phyloP scores from a whole-genome alignment of 1,139 yeast genomes.

The Starmera stellimalicola region DNA sequence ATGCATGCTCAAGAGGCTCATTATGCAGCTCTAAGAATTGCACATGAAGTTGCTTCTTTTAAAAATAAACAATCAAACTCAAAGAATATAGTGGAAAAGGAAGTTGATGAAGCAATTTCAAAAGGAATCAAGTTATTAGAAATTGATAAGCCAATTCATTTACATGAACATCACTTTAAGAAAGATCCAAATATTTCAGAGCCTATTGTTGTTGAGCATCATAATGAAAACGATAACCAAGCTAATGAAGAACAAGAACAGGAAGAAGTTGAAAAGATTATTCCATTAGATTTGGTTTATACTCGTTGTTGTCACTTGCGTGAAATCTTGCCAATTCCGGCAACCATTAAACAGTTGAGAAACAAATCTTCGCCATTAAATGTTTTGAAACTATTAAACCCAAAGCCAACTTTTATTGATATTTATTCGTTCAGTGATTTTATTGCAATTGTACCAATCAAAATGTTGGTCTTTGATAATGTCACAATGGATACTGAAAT shows the following conservation, averaged over 20 bases:
- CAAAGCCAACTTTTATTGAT: slow-evolving; percentile 86
- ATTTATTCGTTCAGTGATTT: slow-evolving; percentile 83
- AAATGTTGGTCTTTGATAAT: slow-evolving; percentile 72
- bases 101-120: slow-evolving; percentile 19
- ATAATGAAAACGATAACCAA: no score
- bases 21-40: slow-evolving; percentile 56
- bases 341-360: slow-evolving; percentile 76
- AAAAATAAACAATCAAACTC: slow-evolving; percentile 15
- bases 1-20: slow-evolving; percentile 74
- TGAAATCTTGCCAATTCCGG: slow-evolving; percentile 88
- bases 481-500: slow-evolving; percentile 73
- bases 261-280: slow-evolving; percentile 19
- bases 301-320: slow-evolving; percentile 90
- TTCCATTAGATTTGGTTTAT: slow-evolving; percentile 64
- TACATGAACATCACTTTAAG: slow-evolving; percentile 55
- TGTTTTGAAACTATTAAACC: slow-evolving; percentile 71
- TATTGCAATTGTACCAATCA: slow-evolving; percentile 73
- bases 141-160: slow-evolving; percentile 57
- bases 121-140: slow-evolving; percentile 23
- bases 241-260: slow-evolving; percentile 9
- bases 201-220: slow-evolving; percentile 4
- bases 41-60: slow-evolving; percentile 47
- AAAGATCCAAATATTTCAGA: slow-evolving; percentile 19
- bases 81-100: slow-evolving; percentile 5
- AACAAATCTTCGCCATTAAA: slow-evolving; percentile 68